These are phyloP conservation scores for Neoarthrinium moseri DNA, from an alignment of 2,329 filamentous ascomycete genomes.

Conservation along the genomic window DNA sequence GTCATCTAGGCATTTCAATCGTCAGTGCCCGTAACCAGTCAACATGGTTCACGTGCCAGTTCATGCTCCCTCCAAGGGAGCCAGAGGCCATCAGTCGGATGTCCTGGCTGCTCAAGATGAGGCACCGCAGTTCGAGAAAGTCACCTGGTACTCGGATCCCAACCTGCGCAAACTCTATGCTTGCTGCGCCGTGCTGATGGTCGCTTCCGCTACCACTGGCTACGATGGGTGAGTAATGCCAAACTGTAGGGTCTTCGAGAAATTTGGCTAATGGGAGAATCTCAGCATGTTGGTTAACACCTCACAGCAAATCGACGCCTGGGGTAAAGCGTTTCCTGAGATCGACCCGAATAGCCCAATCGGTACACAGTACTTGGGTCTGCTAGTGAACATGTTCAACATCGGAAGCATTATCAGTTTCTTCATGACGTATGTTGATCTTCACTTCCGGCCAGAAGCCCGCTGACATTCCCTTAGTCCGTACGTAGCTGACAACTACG, in stretches of 20 bases:
- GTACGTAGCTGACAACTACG: conserved; percentile 48
- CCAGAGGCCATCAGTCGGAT: conserved; percentile 4
- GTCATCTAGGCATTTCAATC: not conserved
- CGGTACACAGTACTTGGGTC: conserved; percentile 5
- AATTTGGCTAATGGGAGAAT: not conserved
- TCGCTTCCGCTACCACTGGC: conserved; percentile 61
- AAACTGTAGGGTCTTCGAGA: too few relatives aligned
- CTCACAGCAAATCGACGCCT: conserved; percentile 54
- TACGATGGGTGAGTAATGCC: conserved; percentile 50
- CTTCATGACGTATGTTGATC: conserved; percentile 33
- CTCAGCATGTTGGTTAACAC: conserved; percentile 54
- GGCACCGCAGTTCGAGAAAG: conserved; percentile 50
- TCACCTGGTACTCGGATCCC: conserved; percentile 56
- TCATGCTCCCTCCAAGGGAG: not conserved
- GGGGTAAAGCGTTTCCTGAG: conserved; percentile 47
- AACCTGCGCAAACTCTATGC: conserved; percentile 56
- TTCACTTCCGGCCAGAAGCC: too few relatives aligned
- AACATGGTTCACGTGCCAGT: not conserved
- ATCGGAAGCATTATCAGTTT: conserved; percentile 37
- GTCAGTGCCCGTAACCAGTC: not conserved
- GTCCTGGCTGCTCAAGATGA: conserved; percentile 36
- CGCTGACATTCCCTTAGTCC: conserved; percentile 26
- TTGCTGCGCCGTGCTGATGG: conserved; percentile 51
- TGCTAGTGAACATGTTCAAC: conserved; percentile 36
- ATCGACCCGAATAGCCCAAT: conserved; percentile 3